Base-by-base conservation (phyloP, 768 basidiomycete species). In the Rhodosporidiobolus odoratus region DNA sequence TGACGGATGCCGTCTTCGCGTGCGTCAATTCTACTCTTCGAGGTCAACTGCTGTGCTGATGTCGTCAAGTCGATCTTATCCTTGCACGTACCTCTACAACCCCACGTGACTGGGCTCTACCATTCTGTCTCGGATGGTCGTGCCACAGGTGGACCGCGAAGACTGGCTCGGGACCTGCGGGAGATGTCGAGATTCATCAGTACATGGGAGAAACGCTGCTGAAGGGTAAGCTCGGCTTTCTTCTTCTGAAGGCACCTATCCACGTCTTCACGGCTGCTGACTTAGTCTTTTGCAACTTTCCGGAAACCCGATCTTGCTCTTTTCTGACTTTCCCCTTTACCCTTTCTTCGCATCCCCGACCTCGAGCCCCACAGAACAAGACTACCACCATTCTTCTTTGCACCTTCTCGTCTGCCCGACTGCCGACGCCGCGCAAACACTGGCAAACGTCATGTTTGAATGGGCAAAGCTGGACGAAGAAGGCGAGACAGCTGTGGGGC, bases 131-230 rank as follows among this genome's bases (percentile, higher is more conserved):
- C 48, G 12, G 19, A 50, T 25, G 15, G 9, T 25, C 60, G 47
- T 72, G 65, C 6, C 66, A 60, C 77, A 95, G 93, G 53, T 99
- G 95, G 94, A 88, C 91, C 54, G 84, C 87, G 19, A 90, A 88
- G 78, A 83, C 85, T 74, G 88, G 90, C 12, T 77, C 84, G n/a
- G 88, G 85, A 79, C 91, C 93, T 15, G 86, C 87, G 34, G 96
- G 96, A 25, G 96, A 99, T 82, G 87, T 88, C 40, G 86, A 85
- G 66, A 82, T 99, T 60, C 92, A 92, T 54, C 88, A 91, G 69
- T 97, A 97, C 78, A 81, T 96, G 57, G 96, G 93, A 7, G 89
- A 94, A 78, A 81, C 96, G 38, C 56, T 92, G 12, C 88, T 86
- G 80, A 93, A 91, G 84, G 91, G 92, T 88, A 63, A 45, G 79